These are phyloP conservation scores for Triangularia verruculosa DNA, from an alignment of 2,329 filamentous ascomycete species.

Conservation along the genomic window DNA sequence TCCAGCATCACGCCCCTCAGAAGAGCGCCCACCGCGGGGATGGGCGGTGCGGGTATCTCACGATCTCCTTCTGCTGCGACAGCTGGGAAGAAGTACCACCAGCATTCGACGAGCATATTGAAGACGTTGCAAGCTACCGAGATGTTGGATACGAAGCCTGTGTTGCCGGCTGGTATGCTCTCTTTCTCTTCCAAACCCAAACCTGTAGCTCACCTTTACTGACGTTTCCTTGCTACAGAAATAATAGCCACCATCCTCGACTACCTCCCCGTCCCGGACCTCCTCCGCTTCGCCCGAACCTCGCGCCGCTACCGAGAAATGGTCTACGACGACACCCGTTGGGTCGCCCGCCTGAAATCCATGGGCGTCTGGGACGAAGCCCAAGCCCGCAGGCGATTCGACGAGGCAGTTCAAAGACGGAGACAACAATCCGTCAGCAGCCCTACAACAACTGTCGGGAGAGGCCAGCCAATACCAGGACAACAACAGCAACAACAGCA, in stretches of 20 bases:
- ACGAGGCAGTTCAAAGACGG: conserved; percentile 51
- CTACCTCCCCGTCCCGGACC: conserved; percentile 79
- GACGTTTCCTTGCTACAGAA: conserved; percentile 51
- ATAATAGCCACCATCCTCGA: conserved; percentile 86
- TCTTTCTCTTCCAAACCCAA: neutral
- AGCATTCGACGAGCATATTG: conserved; percentile 53
- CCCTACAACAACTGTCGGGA: conserved; percentile 22
- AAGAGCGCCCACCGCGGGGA: neutral
- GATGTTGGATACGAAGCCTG: conserved; percentile 74
- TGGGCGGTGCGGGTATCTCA: neutral
- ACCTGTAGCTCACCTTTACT: neutral
- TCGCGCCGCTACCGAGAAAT: conserved; percentile 91
- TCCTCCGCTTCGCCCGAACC: conserved; percentile 78
- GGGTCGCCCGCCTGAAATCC: conserved; percentile 79
- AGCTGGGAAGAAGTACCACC: neutral
- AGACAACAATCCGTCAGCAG: neutral
- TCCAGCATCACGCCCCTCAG: neutral
- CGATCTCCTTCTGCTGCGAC: neutral
- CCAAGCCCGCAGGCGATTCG: conserved; percentile 77
- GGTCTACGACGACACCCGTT: conserved; percentile 97
- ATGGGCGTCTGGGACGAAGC: conserved; percentile 92
- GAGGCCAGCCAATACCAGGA: conserved; percentile 20
- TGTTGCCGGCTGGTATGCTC: conserved; percentile 72
- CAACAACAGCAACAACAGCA: conserved; percentile 8
- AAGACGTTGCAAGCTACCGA: conserved; percentile 75